Base-by-base conservation (phyloP, 106 monocot genomes). In the Hemerocallis citrina region DNA sequence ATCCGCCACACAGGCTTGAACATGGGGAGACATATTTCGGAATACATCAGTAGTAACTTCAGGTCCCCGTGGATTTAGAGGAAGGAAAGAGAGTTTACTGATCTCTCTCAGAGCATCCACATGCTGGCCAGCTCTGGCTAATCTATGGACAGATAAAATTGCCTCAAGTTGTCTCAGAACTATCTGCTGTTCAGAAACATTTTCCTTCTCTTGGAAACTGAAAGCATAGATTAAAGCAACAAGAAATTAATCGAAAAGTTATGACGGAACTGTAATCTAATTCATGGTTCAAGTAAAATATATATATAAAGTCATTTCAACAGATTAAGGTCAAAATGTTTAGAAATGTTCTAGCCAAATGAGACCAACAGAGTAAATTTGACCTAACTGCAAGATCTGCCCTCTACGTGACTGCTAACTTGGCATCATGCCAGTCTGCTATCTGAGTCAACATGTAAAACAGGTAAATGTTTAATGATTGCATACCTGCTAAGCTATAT, bases 1-100 rank as follows among this genome's bases (percentile, higher is more conserved):
- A 82, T 96, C 91, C 1, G 96, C 87, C 9, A 96, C 75, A 65
- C 96, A 96, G 31, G 76, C 76, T 66, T 87, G 91, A 38, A 96
- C 84, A 77, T 87, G 77, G 0, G 79, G 81, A 38, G 83, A 91
- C 7, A 96, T 68, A 46, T 74, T 84, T 40, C 72, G 69, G 62
- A 92, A 78, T 3, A 70, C 66, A 67, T 96, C 91, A 23, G n/a
- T 27, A 3, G 79, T 51, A 42, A 72, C 64, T 79, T 91, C 85
- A 33, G 96, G 76, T 33, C 49, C 71, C 13, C 77, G 78, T 40
- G 91, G 84, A 77, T 96, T 80, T 52, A 96, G 60, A 20, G 91
- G 96, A 65, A 96, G 91, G 46, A 96, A 96, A 7, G 83, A 66
- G n/a, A 96, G 66, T 40, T 75, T 91, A 16, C 73, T 74, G 24